phyloP scores from a whole-genome alignment of 148 eudicot genomes.

The Camellia japonica region DNA sequence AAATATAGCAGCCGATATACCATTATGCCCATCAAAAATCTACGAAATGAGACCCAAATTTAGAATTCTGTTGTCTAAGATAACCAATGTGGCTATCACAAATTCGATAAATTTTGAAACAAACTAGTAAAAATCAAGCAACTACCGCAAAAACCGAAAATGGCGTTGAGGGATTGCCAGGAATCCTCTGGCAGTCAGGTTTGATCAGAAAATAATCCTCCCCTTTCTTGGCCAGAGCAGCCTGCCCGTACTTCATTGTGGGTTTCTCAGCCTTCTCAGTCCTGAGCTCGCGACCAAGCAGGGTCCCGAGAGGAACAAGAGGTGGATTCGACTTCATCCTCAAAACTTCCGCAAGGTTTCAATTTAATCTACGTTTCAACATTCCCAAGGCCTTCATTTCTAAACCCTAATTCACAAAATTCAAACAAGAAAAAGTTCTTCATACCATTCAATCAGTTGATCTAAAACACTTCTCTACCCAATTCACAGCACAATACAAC shows the following conservation, averaged over 20 bases:
- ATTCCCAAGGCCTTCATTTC: slow-evolving; percentile 32
- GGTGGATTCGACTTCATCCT: slow-evolving; percentile 53
- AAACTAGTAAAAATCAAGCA: slow-evolving; percentile 8
- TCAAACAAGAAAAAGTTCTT: background rate
- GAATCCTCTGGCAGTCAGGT: slow-evolving; percentile 75
- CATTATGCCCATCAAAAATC: slow-evolving; percentile 99
- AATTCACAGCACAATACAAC: slow-evolving; percentile 12
- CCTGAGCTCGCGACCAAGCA: slow-evolving; percentile 94
- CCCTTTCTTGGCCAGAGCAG: slow-evolving; percentile 94
- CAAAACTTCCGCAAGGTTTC: slow-evolving; percentile 56
- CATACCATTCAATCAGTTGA: slow-evolving; percentile 15
- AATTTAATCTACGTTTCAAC: slow-evolving; percentile 44
- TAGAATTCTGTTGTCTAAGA: slow-evolving; percentile 10
- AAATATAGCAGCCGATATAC: slow-evolving; percentile 93
- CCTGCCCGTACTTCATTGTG: slow-evolving; percentile 78
- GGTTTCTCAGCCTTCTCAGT: slow-evolving; percentile 76
- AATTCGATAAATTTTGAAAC: slow-evolving; percentile 10
- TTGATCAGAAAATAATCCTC: slow-evolving; percentile 87
- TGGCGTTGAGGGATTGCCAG: slow-evolving; percentile 66
- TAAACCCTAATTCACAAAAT: slow-evolving; percentile 29
- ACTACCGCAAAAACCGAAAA: slow-evolving; percentile 89
- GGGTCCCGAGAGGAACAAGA: slow-evolving; percentile 77
- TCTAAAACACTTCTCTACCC: background rate
- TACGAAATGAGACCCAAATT: slow-evolving; percentile 24
- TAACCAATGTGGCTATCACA: background rate